Percentiles rank a stretch among this genome's conserved stretches.
These are phyloP conservation scores for Aspergillus pseudonomiae DNA, from an alignment of 2,329 filamentous ascomycete species.

Conservation along the genomic window DNA sequence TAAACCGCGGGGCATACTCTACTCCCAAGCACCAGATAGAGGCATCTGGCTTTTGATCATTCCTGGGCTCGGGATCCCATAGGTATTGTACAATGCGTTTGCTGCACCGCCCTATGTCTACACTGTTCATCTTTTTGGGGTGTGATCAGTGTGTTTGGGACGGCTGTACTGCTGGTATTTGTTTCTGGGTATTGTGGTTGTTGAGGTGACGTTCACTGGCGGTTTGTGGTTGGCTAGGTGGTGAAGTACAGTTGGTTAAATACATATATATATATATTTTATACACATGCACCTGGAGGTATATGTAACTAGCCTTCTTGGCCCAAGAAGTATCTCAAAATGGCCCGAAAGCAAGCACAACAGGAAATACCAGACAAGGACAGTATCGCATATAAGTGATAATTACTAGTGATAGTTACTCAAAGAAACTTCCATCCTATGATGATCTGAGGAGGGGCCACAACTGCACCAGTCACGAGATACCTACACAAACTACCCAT, in stretches of 20 bases:
- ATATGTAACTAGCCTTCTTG: neutral
- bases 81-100: constrained; percentile 87
- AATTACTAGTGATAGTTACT: neutral
- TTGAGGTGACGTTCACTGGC: neutral
- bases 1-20: constrained; percentile 51
- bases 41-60: constrained; percentile 67
- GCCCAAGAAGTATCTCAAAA: neutral
- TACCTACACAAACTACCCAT: neutral
- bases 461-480: neutral
- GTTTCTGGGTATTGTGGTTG: neutral
- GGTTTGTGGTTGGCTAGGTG: neutral
- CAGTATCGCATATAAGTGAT: neutral
- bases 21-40: constrained; percentile 83
- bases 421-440: neutral
- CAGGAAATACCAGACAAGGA: neutral
- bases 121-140: constrained; percentile 58
- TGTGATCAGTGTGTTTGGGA: neutral
- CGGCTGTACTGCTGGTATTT: neutral
- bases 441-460: neutral
- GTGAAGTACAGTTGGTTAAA: too few relatives aligned
- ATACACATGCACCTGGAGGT: neutral
- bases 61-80: constrained; percentile 86
- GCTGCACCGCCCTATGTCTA: constrained; percentile 76
- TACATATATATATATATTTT: neutral
- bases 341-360: neutral